These are phyloP conservation scores for Malus hybrid DNA, from an alignment of 331 rosid genomes.

Conservation along the genomic window DNA sequence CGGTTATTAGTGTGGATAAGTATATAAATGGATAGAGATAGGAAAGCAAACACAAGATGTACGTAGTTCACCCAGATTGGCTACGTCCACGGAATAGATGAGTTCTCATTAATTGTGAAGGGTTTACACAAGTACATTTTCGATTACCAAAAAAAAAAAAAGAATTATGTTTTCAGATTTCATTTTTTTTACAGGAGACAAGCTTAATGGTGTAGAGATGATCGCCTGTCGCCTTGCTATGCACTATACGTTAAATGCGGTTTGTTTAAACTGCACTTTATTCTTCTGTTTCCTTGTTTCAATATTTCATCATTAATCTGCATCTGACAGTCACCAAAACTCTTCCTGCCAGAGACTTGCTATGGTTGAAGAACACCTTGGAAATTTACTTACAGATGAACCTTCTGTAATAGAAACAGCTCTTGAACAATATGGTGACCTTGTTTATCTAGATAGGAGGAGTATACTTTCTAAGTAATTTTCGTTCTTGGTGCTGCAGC, in stretches of 20 bases:
- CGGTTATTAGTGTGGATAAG: too few species aligned
- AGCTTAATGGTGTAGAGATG: slow-evolving; percentile 96
- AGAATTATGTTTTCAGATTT: neutral
- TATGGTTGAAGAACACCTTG: slow-evolving; percentile 79
- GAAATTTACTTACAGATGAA: slow-evolving; percentile 66
- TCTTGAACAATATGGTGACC: slow-evolving; percentile 81
- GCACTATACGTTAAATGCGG: slow-evolving; percentile 64
- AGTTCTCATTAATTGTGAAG: too few species aligned
- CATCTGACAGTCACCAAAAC: slow-evolving; percentile 14
- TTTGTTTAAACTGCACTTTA: slow-evolving; percentile 31
- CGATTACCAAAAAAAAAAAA: too few species aligned
- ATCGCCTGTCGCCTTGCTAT: slow-evolving; percentile 91
- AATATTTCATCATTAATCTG: neutral
- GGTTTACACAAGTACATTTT: too few species aligned
- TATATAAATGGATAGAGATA: too few species aligned
- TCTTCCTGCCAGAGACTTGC: slow-evolving; percentile 58
- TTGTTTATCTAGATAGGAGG: slow-evolving; percentile 76
- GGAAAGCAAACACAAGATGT: too few species aligned
- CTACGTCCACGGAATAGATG: too few species aligned
- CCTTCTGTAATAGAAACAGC: slow-evolving; percentile 75
- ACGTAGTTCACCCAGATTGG: too few species aligned
- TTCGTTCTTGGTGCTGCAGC: slow-evolving; percentile 17
- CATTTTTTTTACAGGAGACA: slow-evolving; percentile 58
- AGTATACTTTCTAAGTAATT: too few species aligned
- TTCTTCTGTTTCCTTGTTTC: neutral